These are phyloP conservation scores for Beauveria medogensis DNA, from an alignment of 2,329 filamentous ascomycete species.

Conservation along the genomic window DNA sequence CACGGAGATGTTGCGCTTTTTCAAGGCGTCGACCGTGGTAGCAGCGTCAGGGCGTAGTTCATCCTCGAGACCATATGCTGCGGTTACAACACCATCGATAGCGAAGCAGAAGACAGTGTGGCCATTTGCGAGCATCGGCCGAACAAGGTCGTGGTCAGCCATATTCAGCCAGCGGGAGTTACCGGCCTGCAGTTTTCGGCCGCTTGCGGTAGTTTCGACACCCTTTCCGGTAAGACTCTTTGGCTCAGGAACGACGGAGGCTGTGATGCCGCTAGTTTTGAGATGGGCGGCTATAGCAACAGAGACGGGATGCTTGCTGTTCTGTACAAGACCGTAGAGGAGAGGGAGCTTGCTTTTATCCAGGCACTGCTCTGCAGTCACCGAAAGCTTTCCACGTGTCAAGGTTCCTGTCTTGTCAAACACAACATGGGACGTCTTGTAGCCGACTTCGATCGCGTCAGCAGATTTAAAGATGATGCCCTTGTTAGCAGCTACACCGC, in stretches of 20 bases:
- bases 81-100: conserved; percentile 26
- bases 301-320: conserved; percentile 46
- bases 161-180: conserved; percentile 41
- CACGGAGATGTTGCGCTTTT: conserved; percentile 30
- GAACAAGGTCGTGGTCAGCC: conserved; percentile 23
- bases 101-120: conserved; percentile 41
- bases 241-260: conserved; percentile 20
- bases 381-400: conserved; percentile 48
- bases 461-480: conserved; percentile 65
- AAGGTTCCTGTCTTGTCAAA: conserved; percentile 79
- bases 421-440: conserved; percentile 56
- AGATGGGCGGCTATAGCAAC: conserved; percentile 37
- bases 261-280: conserved; percentile 13
- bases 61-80: conserved; percentile 40
- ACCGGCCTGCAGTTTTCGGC: conserved; percentile 34
- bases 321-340: conserved; percentile 26
- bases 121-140: conserved; percentile 25
- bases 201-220: conserved; percentile 28
- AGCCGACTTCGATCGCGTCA: conserved; percentile 53
- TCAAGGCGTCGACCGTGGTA: conserved; percentile 27
- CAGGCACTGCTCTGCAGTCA: conserved; percentile 20
- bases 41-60: conserved; percentile 35
- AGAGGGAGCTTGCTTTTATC: conserved; percentile 10
- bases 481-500: conserved; percentile 53
- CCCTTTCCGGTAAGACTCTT: conserved; percentile 38